Conservation (phyloP, 805 yeast genomes). For the Grigorovia humatica region DNA sequence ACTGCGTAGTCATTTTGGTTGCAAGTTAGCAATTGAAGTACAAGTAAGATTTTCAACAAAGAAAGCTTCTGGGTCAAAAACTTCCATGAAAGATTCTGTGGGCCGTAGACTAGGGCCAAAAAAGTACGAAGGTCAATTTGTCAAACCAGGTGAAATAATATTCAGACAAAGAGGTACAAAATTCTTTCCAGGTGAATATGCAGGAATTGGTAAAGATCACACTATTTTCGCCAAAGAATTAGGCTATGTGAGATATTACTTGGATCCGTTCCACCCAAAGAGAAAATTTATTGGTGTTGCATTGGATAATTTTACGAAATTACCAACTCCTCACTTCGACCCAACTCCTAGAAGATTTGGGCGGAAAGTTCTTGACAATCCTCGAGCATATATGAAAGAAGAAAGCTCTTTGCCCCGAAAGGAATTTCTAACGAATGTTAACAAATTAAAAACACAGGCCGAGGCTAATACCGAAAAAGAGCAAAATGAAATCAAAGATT, state of each 20-base stretch:
- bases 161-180: conserved; percentile 93
- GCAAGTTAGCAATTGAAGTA: conserved; percentile 1
- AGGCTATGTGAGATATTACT: conserved; percentile 82
- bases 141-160: conserved; percentile 74
- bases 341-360: conserved; percentile 86
- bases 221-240: conserved; percentile 87
- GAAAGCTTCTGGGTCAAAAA: conserved; percentile 89
- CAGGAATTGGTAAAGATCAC: conserved; percentile 84
- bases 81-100: conserved; percentile 86
- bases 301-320: conserved; percentile 44
- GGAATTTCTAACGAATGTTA: conserved; percentile 45
- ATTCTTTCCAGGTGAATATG: conserved; percentile 90
- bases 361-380: conserved; percentile 41
- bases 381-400: conserved; percentile 43
- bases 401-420: conserved; percentile 55
- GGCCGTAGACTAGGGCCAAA: conserved; percentile 93
- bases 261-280: conserved; percentile 93
- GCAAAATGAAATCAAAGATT: conserved; percentile 16
- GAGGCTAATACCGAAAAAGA: conserved; percentile 30
- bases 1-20: neutral
- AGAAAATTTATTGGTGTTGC: conserved; percentile 88
- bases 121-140: conserved; percentile 63
- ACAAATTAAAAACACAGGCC: conserved; percentile 30
- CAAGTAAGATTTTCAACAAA: conserved; percentile 84
- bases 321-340: conserved; percentile 87